These are phyloP conservation scores for Domatiomyces catenatus DNA, from an alignment of 2,329 filamentous ascomycete species.

Conservation along the genomic window DNA sequence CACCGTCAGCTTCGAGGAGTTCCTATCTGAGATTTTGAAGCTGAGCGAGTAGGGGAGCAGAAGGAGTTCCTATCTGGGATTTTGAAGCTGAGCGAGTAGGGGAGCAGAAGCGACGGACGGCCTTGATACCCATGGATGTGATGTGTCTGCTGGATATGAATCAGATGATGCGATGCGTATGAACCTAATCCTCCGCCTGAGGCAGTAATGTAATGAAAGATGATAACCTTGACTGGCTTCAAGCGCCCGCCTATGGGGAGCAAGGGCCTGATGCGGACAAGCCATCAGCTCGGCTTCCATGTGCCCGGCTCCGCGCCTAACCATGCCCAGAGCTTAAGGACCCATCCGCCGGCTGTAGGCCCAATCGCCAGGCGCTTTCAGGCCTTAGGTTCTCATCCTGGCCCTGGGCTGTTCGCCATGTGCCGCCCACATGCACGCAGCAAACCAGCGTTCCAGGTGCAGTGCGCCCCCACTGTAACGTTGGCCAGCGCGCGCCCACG, in stretches of 20 bases:
- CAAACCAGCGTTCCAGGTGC: not conserved
- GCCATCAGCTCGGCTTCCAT: not conserved
- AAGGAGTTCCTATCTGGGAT: slow-evolving; percentile 48
- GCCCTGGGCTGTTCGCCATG: not conserved
- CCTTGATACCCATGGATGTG: not conserved
- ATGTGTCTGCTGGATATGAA: not conserved
- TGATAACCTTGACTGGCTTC: too few species aligned
- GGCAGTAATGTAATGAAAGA: too few species aligned
- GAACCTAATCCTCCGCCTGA: too few species aligned
- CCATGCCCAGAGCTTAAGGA: not conserved
- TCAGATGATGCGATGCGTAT: too few species aligned
- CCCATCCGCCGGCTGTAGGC: not conserved
- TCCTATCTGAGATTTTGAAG: slow-evolving; percentile 38
- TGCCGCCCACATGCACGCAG: not conserved
- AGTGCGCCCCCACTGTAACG: not conserved
- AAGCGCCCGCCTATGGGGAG: not conserved
- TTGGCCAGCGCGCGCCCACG: not conserved
- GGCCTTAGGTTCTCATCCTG: not conserved
- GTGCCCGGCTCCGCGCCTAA: not conserved
- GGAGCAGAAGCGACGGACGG: too few species aligned
- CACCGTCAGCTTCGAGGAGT: slow-evolving; percentile 68
- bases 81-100: slow-evolving; percentile 3
- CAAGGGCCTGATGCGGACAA: not conserved
- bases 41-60: slow-evolving; percentile 12
- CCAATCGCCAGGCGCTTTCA: not conserved